Base-by-base conservation (phyloP, 495 filamentous ascomycete species). In the Hapsidospora chrysogenum region DNA sequence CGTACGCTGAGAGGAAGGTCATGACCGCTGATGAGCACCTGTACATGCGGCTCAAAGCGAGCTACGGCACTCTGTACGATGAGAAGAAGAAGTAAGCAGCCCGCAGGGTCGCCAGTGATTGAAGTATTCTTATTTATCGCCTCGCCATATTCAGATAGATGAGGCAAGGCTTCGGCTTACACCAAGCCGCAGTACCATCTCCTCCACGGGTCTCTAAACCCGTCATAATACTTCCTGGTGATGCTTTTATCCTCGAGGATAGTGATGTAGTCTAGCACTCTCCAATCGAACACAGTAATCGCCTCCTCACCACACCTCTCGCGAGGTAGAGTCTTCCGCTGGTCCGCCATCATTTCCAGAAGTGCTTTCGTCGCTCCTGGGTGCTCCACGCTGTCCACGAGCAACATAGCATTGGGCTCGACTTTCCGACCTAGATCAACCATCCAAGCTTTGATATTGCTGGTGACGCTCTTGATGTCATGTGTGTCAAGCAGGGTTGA, bases 21-120 rank as follows among this genome's bases (percentile, higher is more conserved):
- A 51, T 94, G 50, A 95, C 89, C 18, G 86, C 89, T 7, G 63
- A 68, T 45, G 79, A 86, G 54, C 85, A 96, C 67, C 60, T 96
- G 53, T 64, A 72, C 48, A 70, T 70, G 53, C 59, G 81, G 44
- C 55, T 93, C 48, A 68, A 57, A 35, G 82, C 78, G 8, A 87
- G 83, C 13, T 93, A 93, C 62, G 25, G 63, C 26, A 45, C 58
- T 44, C 36, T 64, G 37, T 63, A 64, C 16, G 37, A 43, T 22
- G 64, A 61, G 11, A 61, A 69, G 44, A 54, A 58, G 31, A 45
- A 56, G 31, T n/a, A n/a, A n/a, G n/a, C n/a, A n/a, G n/a, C 11
- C 36, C 13, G 20, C n/a, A 33, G 10, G 17, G 7, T 13, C 5
- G 15, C 8, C 23, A 22, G 16, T 14, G 3, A 31, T 31, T 31